Percentiles rank a stretch among this genome's conserved stretches.
phyloP scores from a whole-genome alignment of 2,329 filamentous ascomycete species.

The Trichoderma sp. region DNA sequence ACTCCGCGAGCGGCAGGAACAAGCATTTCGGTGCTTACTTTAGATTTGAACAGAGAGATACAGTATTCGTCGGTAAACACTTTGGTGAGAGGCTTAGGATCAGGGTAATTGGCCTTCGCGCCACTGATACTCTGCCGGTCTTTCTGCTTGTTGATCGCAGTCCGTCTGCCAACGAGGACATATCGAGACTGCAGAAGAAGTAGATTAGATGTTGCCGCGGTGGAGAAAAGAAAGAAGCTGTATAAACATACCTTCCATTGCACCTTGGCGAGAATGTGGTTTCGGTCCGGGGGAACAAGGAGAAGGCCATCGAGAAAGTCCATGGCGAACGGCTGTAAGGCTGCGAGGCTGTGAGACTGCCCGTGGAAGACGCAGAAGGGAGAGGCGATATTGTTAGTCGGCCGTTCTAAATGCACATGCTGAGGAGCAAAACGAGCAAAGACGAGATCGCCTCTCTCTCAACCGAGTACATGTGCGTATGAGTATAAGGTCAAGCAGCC shows the following conservation, averaged over 20 bases:
- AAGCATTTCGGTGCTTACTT: conserved; percentile 36
- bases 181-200: conserved; percentile 52
- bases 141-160: conserved; percentile 27
- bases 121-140: conserved; percentile 38
- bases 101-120: conserved; percentile 39
- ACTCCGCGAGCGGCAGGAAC: conserved; percentile 17
- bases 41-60: conserved; percentile 55
- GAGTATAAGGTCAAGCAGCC: background rate
- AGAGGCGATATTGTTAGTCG: background rate
- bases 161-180: conserved; percentile 50
- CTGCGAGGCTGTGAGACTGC: conserved; percentile 2
- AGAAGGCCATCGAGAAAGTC: conserved; percentile 45
- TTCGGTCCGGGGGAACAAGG: conserved; percentile 49
- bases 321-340: conserved; percentile 28
- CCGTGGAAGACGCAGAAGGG: background rate
- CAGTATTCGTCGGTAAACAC: conserved; percentile 42
- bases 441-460: conserved; percentile 15
- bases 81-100: conserved; percentile 37
- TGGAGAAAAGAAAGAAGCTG: background rate
- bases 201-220: background rate
- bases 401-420: conserved; percentile 20
- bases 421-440: conserved; percentile 17
- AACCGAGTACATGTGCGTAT: conserved; percentile 8
- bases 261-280: conserved; percentile 48
- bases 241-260: conserved; percentile 49